Percentiles rank a stretch among this genome's conserved stretches.
These are phyloP conservation scores for Pichia eremophila DNA, from an alignment of 805 yeast species.

Conservation along the genomic window DNA sequence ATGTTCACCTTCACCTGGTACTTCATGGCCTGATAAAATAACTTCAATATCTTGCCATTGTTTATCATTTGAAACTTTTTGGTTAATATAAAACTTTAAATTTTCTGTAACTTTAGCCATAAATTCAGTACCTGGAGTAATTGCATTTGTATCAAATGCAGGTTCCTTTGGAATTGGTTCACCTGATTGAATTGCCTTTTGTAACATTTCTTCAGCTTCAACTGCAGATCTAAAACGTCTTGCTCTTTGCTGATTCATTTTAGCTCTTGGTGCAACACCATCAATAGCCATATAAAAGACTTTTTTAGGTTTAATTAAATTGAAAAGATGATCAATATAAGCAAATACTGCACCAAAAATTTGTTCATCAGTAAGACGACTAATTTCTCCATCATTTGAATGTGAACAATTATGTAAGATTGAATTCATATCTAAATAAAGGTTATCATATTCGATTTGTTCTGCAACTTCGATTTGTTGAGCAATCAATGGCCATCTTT, in stretches of 20 bases:
- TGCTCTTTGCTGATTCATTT: slow-evolving; percentile 95
- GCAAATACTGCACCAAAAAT: slow-evolving; percentile 88
- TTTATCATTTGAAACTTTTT: slow-evolving; percentile 77
- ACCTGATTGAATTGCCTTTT: slow-evolving; percentile 67
- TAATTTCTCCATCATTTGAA: slow-evolving; percentile 55
- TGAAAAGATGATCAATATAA: slow-evolving; percentile 88
- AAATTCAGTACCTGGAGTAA: slow-evolving; percentile 95
- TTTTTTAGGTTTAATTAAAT: slow-evolving; percentile 76
- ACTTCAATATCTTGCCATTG: slow-evolving; percentile 76
- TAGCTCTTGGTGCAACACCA: slow-evolving; percentile 98
- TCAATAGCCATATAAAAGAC: slow-evolving; percentile 94
- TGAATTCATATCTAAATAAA: slow-evolving; percentile 96
- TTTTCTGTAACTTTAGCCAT: slow-evolving; percentile 82
- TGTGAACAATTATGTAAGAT: slow-evolving; percentile 92
- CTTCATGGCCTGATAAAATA: slow-evolving; percentile 86
- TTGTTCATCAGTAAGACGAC: slow-evolving; percentile 74
- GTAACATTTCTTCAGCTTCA: slow-evolving; percentile 76
- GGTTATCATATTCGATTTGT: slow-evolving; percentile 88
- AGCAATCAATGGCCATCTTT: slow-evolving; percentile 96
- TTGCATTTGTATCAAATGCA: slow-evolving; percentile 85
- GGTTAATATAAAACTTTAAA: slow-evolving; percentile 78
- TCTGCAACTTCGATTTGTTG: slow-evolving; percentile 74
- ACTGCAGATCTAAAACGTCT: slow-evolving; percentile 90
- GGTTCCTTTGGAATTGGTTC: slow-evolving; percentile 70
- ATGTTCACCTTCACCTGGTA: slow-evolving; percentile 98